Base-by-base conservation (phyloP, 108 stramenopile species). In the Cyclotella atomus region DNA sequence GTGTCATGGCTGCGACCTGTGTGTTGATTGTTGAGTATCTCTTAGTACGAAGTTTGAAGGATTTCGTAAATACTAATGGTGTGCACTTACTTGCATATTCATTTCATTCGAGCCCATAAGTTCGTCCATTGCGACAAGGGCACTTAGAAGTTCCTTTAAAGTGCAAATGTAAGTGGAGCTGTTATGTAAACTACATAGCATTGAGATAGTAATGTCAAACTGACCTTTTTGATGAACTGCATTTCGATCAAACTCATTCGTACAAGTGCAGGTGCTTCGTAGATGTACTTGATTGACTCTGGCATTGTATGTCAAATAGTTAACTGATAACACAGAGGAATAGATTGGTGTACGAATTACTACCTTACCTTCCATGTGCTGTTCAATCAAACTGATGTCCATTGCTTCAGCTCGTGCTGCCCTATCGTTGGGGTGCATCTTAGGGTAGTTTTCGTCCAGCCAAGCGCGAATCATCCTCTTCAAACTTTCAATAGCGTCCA, bases 211-310 rank as follows among this genome's bases (percentile, higher is more conserved):
- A 10, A 16, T 5, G 10, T 6, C 12, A 19, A 19, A 41, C 85
- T 34, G 45, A 89, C 89, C 86, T 95, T 96, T 74, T 94, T 96
- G 63, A 96, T 87, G 73, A 91, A 94, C 70, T 96, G 95, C 82
- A 93, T 92, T 86, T 96, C 93, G 69, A 96, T 96, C 46, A 96
- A 84, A 36, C 87, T 87, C 89, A 93, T 84, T 33, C 93, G 82
- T 35, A 94, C 85, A 9, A 94, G 89, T 17, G 87, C 84, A 63
- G 90, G 89, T 20, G 93, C 73, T 21, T 93, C 88, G 67, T 85
- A 88, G 16, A 95, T 78, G 6, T 82, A 87, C 65, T 92, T 94
- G 77, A 96, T 93, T 49, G 81, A 77, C 59, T 88, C 84, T 62
- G 14, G 21, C 41, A 3, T n/a, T 1, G 5, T 8, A 5, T 16